Evolutionary conservation across 1,284 basidiomycete species (phyloP).

Genomic region (Leccinum fallax): DNA sequence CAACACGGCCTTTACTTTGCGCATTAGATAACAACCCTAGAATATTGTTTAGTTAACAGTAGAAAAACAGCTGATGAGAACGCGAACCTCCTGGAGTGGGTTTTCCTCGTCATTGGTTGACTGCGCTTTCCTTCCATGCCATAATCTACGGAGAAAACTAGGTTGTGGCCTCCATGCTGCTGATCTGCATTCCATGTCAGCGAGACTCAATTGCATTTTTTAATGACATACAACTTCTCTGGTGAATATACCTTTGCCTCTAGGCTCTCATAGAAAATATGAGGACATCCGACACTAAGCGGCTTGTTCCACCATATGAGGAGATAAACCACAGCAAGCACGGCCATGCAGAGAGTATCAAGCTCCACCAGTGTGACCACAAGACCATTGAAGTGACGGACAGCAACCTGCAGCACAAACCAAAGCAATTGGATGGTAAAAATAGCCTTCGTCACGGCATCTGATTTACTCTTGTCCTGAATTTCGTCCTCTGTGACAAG

Average conservation of each 20-base stretch:
- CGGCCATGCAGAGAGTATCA: not conserved
- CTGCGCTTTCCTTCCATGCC: not conserved
- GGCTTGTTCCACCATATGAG: not conserved
- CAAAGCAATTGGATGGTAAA: not conserved
- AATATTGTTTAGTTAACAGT: not conserved
- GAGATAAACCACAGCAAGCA: not conserved
- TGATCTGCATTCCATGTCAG: not conserved
- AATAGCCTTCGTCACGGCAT: not conserved
- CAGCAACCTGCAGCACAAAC: not conserved
- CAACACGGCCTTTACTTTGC: not conserved
- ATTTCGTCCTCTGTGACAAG: not conserved
- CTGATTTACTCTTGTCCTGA: not conserved
- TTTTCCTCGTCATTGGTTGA: not conserved
- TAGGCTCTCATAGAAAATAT: not conserved
- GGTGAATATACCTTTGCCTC: not conserved
- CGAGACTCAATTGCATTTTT: not conserved
- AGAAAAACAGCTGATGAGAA: not conserved
- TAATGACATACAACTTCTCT: not conserved
- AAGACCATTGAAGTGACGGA: not conserved
- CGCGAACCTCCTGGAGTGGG: not conserved
- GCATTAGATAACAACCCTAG: not conserved
- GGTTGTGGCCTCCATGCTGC: not conserved
- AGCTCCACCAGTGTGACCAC: not conserved
- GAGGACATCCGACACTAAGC: not conserved
- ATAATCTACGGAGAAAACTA: not conserved